Percentiles rank a stretch among this genome's conserved stretches.
These are phyloP conservation scores for Geopyxis carbonaria DNA, from an alignment of 495 filamentous ascomycete species.

Conservation along the genomic window DNA sequence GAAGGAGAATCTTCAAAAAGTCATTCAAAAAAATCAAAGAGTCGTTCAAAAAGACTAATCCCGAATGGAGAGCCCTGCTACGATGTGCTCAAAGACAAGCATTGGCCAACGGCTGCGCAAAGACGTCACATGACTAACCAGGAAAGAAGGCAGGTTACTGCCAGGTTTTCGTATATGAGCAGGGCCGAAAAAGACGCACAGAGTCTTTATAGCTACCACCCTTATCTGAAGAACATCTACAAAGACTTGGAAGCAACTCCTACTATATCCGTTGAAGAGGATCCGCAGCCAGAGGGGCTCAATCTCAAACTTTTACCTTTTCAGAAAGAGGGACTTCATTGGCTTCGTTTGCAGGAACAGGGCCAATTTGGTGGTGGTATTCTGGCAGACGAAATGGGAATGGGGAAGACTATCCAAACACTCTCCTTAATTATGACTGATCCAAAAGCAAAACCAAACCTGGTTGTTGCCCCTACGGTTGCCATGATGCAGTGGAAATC, in stretches of 20 bases:
- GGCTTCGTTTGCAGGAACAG: constrained; percentile 82
- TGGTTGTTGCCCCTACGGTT: constrained; percentile 87
- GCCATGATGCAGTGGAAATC: constrained; percentile 94
- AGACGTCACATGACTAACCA: too few species aligned
- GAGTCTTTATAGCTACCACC: constrained; percentile 60
- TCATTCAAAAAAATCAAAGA: too few species aligned
- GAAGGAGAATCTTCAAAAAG: too few species aligned
- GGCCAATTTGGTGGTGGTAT: constrained; percentile 73
- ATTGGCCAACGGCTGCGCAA: too few species aligned
- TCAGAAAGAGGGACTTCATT: constrained; percentile 80
- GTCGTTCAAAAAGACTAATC: too few species aligned
- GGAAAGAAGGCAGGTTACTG: too few species aligned
- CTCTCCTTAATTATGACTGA: constrained; percentile 96
- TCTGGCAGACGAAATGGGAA: constrained; percentile 52
- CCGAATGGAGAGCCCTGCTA: too few species aligned
- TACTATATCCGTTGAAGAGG: constrained; percentile 44
- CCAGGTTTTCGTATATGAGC: too few species aligned
- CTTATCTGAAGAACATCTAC: constrained; percentile 71
- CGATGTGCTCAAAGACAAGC: too few species aligned
- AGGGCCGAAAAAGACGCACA: constrained; percentile 19
- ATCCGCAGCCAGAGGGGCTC: constrained; percentile 62
- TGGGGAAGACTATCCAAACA: constrained; percentile 96
- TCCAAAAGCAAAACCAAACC: constrained; percentile 61
- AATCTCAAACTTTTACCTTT: constrained; percentile 72
- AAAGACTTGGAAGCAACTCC: constrained; percentile 48